Conservation (phyloP, 192 early-diverging fungal species). For the Podila horticola region DNA sequence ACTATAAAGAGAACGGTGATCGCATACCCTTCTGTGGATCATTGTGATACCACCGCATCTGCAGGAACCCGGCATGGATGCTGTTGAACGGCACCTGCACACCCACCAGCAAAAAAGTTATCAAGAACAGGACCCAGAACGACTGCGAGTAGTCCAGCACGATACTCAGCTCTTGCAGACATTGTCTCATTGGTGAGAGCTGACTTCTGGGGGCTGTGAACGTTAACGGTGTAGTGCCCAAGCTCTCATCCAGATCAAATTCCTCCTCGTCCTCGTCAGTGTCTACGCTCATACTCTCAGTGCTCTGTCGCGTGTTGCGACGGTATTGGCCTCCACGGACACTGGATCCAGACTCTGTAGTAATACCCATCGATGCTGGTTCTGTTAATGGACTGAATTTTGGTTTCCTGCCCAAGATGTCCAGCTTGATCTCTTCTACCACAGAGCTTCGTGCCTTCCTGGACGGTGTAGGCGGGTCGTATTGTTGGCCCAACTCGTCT, state of each 20-base stretch:
- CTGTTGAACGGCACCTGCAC: slow-evolving; percentile 70
- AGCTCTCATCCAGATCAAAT: too few relatives aligned
- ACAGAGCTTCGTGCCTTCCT: neutral
- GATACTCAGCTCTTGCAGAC: neutral
- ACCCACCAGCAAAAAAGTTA: slow-evolving; percentile 61
- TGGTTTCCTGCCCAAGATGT: too few relatives aligned
- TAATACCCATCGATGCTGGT: too few relatives aligned
- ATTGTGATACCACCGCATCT: slow-evolving; percentile 64
- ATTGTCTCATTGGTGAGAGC: neutral
- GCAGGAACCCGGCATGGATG: slow-evolving; percentile 67
- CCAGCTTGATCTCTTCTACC: neutral
- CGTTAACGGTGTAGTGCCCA: too few relatives aligned
- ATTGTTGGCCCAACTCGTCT: neutral
- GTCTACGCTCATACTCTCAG: too few relatives aligned
- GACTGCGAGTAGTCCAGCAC: slow-evolving; percentile 31
- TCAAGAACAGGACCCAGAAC: slow-evolving; percentile 65
- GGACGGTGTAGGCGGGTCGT: neutral
- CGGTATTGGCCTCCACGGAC: too few relatives aligned
- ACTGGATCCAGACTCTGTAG: too few relatives aligned
- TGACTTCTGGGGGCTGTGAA: neutral
- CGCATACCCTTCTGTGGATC: slow-evolving; percentile 57
- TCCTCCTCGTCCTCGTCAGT: too few relatives aligned
- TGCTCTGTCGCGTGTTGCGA: too few relatives aligned
- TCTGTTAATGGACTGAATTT: too few relatives aligned
- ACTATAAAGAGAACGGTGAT: too few relatives aligned